A percentile compares a stretch with the other conserved stretches of the same genome.
phyloP scores from a whole-genome alignment of 2,329 filamentous ascomycete species.

The Fonsecaea monophora region DNA sequence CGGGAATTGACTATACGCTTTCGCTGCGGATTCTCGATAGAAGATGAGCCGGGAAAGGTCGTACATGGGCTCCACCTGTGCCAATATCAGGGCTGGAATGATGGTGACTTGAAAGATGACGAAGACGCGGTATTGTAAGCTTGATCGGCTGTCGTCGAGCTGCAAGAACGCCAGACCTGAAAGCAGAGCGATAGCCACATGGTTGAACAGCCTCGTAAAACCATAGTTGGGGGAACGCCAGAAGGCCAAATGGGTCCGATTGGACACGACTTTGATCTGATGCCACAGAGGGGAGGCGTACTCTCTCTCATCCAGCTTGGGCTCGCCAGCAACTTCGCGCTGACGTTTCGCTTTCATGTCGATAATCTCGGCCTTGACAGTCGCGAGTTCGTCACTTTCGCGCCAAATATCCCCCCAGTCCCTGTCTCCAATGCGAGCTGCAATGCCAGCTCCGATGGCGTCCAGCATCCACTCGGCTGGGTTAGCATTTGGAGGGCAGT shows the following conservation, averaged over 20 bases:
- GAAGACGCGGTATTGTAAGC: conserved; percentile 85
- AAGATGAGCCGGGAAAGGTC: conserved; percentile 80
- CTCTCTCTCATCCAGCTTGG: conserved; percentile 68
- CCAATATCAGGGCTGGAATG: conserved; percentile 80
- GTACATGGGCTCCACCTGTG: conserved; percentile 84
- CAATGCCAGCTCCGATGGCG: conserved; percentile 76
- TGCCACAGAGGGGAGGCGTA: conserved; percentile 81
- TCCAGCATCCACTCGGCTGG: conserved; percentile 59
- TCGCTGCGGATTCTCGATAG: conserved; percentile 83
- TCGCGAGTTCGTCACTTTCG: conserved; percentile 72
- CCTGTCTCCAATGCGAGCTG: conserved; percentile 72
- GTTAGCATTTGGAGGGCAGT: conserved; percentile 60
- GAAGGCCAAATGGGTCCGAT: conserved; percentile 76
- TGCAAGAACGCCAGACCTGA: conserved; percentile 81
- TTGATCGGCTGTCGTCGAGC: conserved; percentile 75
- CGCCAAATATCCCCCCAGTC: conserved; percentile 85
- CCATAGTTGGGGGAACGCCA: conserved; percentile 90
- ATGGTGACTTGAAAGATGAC: conserved; percentile 88
- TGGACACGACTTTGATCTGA: conserved; percentile 77
- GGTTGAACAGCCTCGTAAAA: conserved; percentile 85
- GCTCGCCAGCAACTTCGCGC: conserved; percentile 52
- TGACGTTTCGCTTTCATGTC: conserved; percentile 69
- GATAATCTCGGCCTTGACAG: conserved; percentile 70
- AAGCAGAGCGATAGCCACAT: conserved; percentile 77
- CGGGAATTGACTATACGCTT: conserved; percentile 82